Percentiles rank a stretch among this genome's conserved stretches.
Evolutionary conservation across 176 grass and related monocot genomes (phyloP).

Genomic region (Olyra latifolia): DNA sequence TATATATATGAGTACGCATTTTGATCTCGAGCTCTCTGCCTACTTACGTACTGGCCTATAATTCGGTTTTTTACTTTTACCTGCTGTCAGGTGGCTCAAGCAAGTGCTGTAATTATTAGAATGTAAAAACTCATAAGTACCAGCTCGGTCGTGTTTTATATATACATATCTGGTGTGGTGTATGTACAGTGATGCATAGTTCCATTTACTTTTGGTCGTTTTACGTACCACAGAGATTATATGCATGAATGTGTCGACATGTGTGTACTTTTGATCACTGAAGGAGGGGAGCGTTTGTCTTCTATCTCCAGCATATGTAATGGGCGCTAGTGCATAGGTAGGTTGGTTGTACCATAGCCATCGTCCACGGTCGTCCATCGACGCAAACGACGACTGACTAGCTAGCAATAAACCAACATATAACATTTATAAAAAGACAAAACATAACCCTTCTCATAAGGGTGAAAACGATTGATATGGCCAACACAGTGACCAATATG

Average conservation of each 20-base stretch:
- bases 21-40: background rate
- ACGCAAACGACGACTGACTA: background rate
- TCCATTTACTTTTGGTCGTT: conserved; percentile 28
- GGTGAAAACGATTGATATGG: background rate
- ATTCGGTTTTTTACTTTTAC: too few relatives aligned
- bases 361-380: too few relatives aligned
- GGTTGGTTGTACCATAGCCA: background rate
- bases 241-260: background rate
- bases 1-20: too few relatives aligned
- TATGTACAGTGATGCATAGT: conserved; percentile 6
- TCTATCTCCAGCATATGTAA: background rate
- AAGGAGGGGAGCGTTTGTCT: background rate
- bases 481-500: background rate
- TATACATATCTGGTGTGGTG: background rate
- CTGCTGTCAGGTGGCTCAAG: too few relatives aligned
- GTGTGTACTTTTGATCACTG: conserved; percentile 14
- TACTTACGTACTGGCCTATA: background rate
- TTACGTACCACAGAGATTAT: conserved; percentile 15
- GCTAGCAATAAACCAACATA: background rate
- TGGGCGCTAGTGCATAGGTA: background rate
- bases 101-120: background rate
- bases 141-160: too few relatives aligned
- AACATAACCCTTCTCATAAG: background rate
- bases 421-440: too few relatives aligned
- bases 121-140: too few relatives aligned